Evolutionary conservation across 306 rosid genomes (phyloP), one percentile per base, ranked within the genome.

Genomic region (Castanospermum australe): DNA sequence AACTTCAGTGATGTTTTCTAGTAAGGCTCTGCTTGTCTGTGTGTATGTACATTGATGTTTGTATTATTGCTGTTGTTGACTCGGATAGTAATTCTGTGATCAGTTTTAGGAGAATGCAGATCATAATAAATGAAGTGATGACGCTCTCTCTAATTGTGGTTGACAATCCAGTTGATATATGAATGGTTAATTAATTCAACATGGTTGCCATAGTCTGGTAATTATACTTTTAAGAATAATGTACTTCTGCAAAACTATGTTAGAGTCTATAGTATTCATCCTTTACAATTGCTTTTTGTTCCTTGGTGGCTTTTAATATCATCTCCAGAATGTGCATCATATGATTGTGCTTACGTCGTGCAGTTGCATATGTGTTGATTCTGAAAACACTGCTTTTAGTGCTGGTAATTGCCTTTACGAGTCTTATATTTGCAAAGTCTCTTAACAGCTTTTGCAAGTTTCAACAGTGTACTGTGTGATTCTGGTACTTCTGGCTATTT

Each of bases 121-220:
- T 64, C 24, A 28, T 67, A 17, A 13, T 32, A 7, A 17, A 32
- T 77, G 77, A 35, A 51, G 39, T 8, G 50, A 71, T 9, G 25
- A 47, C 20, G 11, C 15, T 28, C 44, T 41, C 6, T 32, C 5
- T 24, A 41, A 5, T 21, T 2, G 1, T 61, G 21, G 54, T 47
- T 47, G 13, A 18, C 13, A 33, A 68, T 60, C 71, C 36, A 50
- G 63, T 79, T 79, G 71, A 28, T 55, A 33, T 30, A 41, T 54
- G 48, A n/a, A 62, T 83, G 51, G 21, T 56, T 48, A 28, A 32
- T 66, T 64, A n/a, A n/a, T n/a, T 70, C 60, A 28, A 71, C 32
- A 33, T 54, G 79, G 75, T 50, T 59, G 41, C 20, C 62, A 4
- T 61, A 48, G 25, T 50, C 54, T 50, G 45, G 73, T 6, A 71